These are phyloP conservation scores for Mastigamoeba balamuthi DNA, from an alignment of 78 protist genomes.

Conservation along the genomic window DNA sequence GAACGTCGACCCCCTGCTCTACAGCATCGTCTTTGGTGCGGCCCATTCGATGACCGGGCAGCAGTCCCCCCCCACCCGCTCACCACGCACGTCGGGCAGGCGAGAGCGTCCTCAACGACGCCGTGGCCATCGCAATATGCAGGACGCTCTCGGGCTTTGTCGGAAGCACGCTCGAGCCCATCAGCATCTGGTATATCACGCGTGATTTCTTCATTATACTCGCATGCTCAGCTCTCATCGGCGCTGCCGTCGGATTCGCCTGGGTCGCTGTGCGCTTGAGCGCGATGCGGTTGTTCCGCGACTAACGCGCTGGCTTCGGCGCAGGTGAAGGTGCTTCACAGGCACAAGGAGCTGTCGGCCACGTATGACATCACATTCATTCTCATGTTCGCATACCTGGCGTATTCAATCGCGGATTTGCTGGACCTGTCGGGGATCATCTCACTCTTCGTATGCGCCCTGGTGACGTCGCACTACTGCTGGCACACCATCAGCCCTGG, in stretches of 20 bases:
- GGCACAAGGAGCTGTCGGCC: background rate
- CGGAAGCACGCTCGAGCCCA: background rate
- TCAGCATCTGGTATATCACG: background rate
- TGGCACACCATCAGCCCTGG: too few relatives aligned
- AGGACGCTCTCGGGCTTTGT: background rate
- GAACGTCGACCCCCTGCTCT: conserved; percentile 28
- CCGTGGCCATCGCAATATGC: conserved; percentile 48
- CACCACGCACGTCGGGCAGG: too few relatives aligned
- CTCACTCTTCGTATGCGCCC: too few relatives aligned
- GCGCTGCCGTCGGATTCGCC: conserved; percentile 18
- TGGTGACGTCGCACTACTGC: too few relatives aligned
- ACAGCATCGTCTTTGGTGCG: conserved; percentile 39
- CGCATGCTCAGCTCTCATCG: conserved; percentile 26
- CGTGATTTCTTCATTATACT: conserved; percentile 3
- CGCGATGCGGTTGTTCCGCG: too few relatives aligned
- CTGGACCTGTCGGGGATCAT: too few relatives aligned
- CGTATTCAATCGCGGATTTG: too few relatives aligned
- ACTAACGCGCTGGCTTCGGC: too few relatives aligned
- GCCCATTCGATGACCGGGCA: too few relatives aligned
- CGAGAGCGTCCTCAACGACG: conserved; percentile 53
- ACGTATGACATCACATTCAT: background rate
- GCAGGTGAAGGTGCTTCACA: background rate
- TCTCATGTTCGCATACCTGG: background rate
- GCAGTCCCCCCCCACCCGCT: too few relatives aligned
- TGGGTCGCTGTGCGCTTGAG: too few relatives aligned